Evolutionary conservation across 345 rosid species (phyloP).

Genomic region (Erucastrum elatum): DNA sequence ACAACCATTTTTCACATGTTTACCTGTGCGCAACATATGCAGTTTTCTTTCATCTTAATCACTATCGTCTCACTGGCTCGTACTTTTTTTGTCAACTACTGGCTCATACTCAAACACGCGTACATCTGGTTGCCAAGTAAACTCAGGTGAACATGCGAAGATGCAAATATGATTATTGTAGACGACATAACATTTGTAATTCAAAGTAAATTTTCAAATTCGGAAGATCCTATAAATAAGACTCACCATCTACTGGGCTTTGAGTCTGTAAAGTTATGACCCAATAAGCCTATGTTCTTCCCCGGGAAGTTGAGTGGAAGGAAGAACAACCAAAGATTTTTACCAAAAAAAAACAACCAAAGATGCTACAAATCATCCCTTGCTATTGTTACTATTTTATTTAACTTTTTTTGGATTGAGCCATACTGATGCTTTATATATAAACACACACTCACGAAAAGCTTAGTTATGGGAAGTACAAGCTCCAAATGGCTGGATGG

Average conservation of each 20-base stretch:
- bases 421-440: neutral
- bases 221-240: constrained; percentile 32
- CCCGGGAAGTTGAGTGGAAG: neutral
- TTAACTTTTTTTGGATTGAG: neutral
- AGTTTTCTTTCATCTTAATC: neutral
- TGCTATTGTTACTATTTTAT: neutral
- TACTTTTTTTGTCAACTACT: neutral
- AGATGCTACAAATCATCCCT: neutral
- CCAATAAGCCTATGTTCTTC: neutral
- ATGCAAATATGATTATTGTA: neutral
- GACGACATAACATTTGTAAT: no score
- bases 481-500: neutral
- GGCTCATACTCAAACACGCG: neutral
- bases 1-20: neutral
- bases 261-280: neutral
- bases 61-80: neutral
- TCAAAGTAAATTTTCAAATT: neutral
- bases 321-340: no score
- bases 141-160: neutral
- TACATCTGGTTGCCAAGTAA: neutral
- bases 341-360: no score
- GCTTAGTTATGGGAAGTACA: neutral
- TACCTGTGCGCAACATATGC: neutral
- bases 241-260: neutral
- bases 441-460: neutral